These are phyloP conservation scores for Phenoliferia sp. DNA, from an alignment of 1,284 basidiomycete genomes.

Conservation along the genomic window DNA sequence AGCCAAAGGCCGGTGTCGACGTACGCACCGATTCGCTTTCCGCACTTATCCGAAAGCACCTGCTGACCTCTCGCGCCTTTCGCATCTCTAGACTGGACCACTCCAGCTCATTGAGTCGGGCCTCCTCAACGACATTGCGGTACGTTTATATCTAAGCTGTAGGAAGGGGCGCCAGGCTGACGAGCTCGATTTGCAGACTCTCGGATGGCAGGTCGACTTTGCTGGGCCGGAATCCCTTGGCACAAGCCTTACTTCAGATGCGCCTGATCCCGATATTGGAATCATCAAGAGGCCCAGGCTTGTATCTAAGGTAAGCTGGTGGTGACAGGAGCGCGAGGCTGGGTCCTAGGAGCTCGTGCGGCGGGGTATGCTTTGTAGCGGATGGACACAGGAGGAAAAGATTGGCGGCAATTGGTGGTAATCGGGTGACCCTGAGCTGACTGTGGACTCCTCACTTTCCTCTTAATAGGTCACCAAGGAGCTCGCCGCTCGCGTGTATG, in stretches of 20 bases:
- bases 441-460: background rate
- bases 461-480: constrained; percentile 72
- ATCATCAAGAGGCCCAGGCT: constrained; percentile 81
- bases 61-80: background rate
- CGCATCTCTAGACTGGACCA: constrained; percentile 53
- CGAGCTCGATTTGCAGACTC: constrained; percentile 38
- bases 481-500: constrained; percentile 70
- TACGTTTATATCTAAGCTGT: background rate
- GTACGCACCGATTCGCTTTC: constrained; percentile 37
- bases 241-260: constrained; percentile 52
- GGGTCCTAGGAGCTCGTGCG: background rate
- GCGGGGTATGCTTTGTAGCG: background rate
- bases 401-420: background rate
- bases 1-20: constrained; percentile 81
- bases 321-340: constrained; percentile 15
- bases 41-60: background rate
- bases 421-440: background rate
- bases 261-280: constrained; percentile 72
- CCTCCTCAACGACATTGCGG: constrained; percentile 66
- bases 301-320: constrained; percentile 50
- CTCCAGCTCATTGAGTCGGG: constrained; percentile 81
- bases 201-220: constrained; percentile 87
- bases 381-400: no score
- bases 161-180: constrained; percentile 14
- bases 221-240: constrained; percentile 85